Percentiles rank a stretch among this genome's conserved stretches.
These are phyloP conservation scores for Penicillium alfredii DNA, from an alignment of 495 filamentous ascomycete genomes.

Conservation along the genomic window DNA sequence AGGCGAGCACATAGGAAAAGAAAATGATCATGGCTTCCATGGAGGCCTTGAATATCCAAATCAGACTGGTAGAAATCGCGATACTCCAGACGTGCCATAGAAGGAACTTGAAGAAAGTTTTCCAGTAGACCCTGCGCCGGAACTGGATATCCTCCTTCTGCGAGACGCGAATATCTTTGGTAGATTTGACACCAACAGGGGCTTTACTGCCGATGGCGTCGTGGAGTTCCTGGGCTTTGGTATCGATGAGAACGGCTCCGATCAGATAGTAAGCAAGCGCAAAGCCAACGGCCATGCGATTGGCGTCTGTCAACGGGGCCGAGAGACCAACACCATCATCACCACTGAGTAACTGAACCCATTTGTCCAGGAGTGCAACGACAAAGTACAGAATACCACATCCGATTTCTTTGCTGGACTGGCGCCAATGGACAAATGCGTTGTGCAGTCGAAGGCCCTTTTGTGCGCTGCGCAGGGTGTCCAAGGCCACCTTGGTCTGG, in stretches of 20 bases:
- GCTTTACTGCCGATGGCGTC: constrained; percentile 38
- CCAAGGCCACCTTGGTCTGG: constrained; percentile 49
- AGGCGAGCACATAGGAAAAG: constrained; percentile 47
- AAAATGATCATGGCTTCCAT: constrained; percentile 44
- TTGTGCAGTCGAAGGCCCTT: constrained; percentile 57
- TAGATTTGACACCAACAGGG: constrained; percentile 24
- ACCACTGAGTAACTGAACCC: constrained; percentile 49
- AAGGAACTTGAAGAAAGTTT: constrained; percentile 45
- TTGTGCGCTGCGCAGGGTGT: constrained; percentile 48
- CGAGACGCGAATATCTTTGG: constrained; percentile 38
- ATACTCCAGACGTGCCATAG: constrained; percentile 54
- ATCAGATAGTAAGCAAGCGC: constrained; percentile 55
- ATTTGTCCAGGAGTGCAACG: constrained; percentile 54
- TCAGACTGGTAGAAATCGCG: constrained; percentile 41
- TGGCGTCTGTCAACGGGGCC: constrained; percentile 29
- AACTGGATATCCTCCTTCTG: constrained; percentile 41
- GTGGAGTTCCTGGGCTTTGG: constrained; percentile 50
- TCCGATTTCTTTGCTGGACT: constrained; percentile 51
- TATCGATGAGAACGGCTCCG: constrained; percentile 53
- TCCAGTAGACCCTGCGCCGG: constrained; percentile 50
- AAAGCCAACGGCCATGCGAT: constrained; percentile 50
- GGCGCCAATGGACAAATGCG: constrained; percentile 57
- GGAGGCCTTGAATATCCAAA: constrained; percentile 48
- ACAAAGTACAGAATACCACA: constrained; percentile 55
- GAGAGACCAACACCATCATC: constrained; percentile 40